Percentiles rank a stretch among this genome's conserved stretches.
Conservation (phyloP, 345 rosid genomes). For the Cardamine chenopodiifolia region DNA sequence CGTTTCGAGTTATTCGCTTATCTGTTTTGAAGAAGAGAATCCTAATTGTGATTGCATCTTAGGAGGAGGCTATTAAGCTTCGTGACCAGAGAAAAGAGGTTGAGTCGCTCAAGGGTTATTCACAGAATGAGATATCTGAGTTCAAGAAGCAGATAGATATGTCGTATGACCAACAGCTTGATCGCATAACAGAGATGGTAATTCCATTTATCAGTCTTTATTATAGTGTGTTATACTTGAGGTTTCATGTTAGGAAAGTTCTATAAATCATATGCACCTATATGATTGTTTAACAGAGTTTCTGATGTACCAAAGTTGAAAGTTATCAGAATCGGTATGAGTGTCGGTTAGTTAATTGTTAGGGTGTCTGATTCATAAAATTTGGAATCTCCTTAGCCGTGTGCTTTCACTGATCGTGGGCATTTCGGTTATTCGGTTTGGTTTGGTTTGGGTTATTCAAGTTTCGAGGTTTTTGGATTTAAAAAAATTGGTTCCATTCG, state of each 20-base stretch:
- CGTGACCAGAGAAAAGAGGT: slow-evolving; percentile 66
- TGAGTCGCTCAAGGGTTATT: slow-evolving; percentile 60
- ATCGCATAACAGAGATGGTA: slow-evolving; percentile 62
- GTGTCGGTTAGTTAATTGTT: not conserved
- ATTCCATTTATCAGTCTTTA: not conserved
- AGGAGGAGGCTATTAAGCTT: slow-evolving; percentile 74
- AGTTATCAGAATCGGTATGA: not conserved
- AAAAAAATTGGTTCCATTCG: too few species aligned
- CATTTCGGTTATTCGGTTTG: too few species aligned
- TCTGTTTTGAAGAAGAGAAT: slow-evolving; percentile 18
- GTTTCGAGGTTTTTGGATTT: too few species aligned
- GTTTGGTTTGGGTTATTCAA: too few species aligned
- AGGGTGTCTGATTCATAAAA: not conserved
- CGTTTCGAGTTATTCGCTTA: not conserved
- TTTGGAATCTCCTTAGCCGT: not conserved
- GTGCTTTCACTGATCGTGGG: too few species aligned
- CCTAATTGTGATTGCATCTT: slow-evolving; percentile 5
- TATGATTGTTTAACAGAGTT: not conserved
- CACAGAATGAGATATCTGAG: slow-evolving; percentile 57
- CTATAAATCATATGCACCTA: not conserved
- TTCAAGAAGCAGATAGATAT: slow-evolving; percentile 63
- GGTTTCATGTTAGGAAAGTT: not conserved
- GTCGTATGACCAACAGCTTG: slow-evolving; percentile 66
- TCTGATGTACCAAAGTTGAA: not conserved
- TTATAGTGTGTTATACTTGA: not conserved